phyloP scores from a whole-genome alignment of 768 basidiomycete species.

The Hygrocybe coccinea region DNA sequence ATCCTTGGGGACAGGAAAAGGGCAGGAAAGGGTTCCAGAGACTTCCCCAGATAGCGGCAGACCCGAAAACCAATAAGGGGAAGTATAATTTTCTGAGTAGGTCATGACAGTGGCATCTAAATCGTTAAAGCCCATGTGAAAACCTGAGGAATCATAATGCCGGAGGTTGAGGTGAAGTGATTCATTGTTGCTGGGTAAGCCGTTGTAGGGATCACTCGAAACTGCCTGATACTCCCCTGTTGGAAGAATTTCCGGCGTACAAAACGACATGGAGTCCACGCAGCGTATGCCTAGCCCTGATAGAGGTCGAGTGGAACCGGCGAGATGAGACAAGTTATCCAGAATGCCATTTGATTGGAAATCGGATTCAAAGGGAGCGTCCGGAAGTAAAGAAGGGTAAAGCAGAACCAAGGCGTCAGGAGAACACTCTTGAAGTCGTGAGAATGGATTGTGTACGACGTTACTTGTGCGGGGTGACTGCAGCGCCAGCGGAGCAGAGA shows the following conservation, averaged over 20 bases:
- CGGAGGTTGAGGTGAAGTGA: background rate
- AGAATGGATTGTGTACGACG: conserved; percentile 16
- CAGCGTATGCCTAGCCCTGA: conserved; percentile 31
- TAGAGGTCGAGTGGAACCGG: conserved; percentile 12
- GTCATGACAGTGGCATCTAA: background rate
- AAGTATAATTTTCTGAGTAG: background rate
- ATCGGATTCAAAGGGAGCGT: conserved; percentile 20
- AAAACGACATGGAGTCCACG: conserved; percentile 11
- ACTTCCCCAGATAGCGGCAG: too few relatives aligned
- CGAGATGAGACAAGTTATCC: conserved; percentile 4
- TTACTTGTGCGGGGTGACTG: background rate
- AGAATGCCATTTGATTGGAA: conserved; percentile 36
- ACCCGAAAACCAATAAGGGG: too few relatives aligned
- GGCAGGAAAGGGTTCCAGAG: too few relatives aligned
- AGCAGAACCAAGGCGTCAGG: conserved; percentile 7
- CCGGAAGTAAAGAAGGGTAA: conserved; percentile 8
- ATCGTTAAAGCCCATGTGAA: background rate
- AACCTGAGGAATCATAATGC: background rate
- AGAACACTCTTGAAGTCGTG: conserved; percentile 18
- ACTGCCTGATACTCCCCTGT: background rate
- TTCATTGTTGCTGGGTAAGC: background rate
- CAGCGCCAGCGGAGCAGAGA: conserved; percentile 3
- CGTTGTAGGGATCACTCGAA: background rate
- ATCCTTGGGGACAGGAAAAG: background rate
- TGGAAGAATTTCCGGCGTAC: background rate